Evolutionary conservation across 345 rosid species (phyloP).

Genomic region (Bruguiera parviflora): DNA sequence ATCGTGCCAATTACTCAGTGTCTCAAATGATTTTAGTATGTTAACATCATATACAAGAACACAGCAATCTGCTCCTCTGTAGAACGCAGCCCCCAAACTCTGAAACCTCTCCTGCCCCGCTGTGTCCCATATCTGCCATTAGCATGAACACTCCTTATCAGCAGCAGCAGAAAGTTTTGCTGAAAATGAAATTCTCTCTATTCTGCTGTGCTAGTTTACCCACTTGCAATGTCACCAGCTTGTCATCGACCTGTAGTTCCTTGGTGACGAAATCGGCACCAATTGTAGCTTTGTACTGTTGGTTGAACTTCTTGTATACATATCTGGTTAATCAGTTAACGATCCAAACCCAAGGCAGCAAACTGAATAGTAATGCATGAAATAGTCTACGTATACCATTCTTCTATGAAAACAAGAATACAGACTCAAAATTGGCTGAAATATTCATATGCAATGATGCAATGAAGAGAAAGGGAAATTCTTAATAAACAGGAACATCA

Average conservation of each 20-base stretch:
- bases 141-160: neutral
- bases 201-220: neutral
- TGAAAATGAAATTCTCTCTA: neutral
- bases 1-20: constrained; percentile 60
- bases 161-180: neutral
- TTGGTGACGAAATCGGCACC: constrained; percentile 92
- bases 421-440: no score
- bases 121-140: constrained; percentile 81
- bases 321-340: constrained; percentile 42
- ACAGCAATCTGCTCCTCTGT: constrained; percentile 91
- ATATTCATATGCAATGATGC: no score
- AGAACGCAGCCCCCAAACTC: constrained; percentile 78
- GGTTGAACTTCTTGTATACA: constrained; percentile 69
- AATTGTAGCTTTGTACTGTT: constrained; percentile 83
- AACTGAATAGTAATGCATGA: neutral
- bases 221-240: constrained; percentile 78
- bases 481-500: no score
- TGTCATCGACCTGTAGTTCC: constrained; percentile 74
- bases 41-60: constrained; percentile 77
- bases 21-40: constrained; percentile 50
- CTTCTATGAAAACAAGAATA: no score
- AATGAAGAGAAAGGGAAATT: no score
- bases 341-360: neutral
- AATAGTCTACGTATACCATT: no score
- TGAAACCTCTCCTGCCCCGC: constrained; percentile 98